Percentiles rank a stretch among this genome's conserved stretches.
These are phyloP conservation scores for Paraphaeosphaeria minitans DNA, from an alignment of 2,329 filamentous ascomycete species.

Conservation along the genomic window DNA sequence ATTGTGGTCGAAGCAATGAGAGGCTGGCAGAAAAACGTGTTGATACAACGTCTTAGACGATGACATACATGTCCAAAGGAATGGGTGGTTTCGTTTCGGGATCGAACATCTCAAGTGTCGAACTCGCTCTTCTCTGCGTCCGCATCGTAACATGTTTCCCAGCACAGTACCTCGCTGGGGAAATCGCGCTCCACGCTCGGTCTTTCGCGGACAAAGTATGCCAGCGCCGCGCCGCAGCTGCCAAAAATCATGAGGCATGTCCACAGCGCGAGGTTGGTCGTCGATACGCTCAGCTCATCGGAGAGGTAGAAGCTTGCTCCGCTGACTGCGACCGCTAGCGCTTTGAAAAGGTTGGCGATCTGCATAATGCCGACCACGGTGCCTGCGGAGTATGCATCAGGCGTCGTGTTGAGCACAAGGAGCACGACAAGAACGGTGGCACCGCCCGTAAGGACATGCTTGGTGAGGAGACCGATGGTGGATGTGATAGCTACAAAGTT, in stretches of 20 bases:
- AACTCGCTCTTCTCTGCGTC: slow-evolving; percentile 36
- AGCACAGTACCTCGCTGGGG: slow-evolving; percentile 49
- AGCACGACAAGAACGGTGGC: slow-evolving; percentile 52
- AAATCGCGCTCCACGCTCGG: slow-evolving; percentile 54
- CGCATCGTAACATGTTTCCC: slow-evolving; percentile 55
- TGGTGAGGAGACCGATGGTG: slow-evolving; percentile 48
- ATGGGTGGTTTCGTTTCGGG: not conserved
- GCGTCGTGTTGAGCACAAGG: slow-evolving; percentile 55
- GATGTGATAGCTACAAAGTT: slow-evolving; percentile 46
- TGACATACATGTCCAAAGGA: slow-evolving; percentile 8
- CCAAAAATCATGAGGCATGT: slow-evolving; percentile 49
- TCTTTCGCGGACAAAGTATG: slow-evolving; percentile 52
- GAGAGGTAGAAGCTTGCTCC: slow-evolving; percentile 54
- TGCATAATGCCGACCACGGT: slow-evolving; percentile 57
- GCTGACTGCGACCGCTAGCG: slow-evolving; percentile 53
- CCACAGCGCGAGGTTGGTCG: slow-evolving; percentile 54
- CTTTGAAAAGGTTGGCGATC: slow-evolving; percentile 53
- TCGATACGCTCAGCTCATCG: slow-evolving; percentile 50
- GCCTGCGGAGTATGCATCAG: slow-evolving; percentile 54
- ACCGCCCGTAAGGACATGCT: slow-evolving; percentile 50
- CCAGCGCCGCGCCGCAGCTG: slow-evolving; percentile 49
- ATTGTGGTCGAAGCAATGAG: not conserved
- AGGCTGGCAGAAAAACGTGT: slow-evolving; percentile 1
- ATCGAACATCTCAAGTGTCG: not conserved
- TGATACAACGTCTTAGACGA: slow-evolving; percentile 6